Base-by-base conservation (phyloP, 202 grass and related monocot species). In the Brachypodium distachyon region DNA sequence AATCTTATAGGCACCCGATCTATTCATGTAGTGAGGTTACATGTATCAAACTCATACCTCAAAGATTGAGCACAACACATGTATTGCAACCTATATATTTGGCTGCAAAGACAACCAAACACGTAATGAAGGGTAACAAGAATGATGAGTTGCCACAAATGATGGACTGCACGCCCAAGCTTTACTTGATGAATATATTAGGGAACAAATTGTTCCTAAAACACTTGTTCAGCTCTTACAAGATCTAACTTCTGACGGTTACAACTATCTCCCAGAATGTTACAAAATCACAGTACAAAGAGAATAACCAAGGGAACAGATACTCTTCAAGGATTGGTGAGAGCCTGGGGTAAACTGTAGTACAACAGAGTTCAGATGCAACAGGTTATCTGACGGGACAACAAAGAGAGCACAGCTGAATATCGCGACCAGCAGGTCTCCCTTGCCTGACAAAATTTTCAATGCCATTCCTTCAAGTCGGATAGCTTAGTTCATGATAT, bases 391-490 rank as follows among this genome's bases (percentile, higher is more conserved):
- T 18, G 1, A 19, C 21, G 14, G 26, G 9, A 11, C 9, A 53
- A 36, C 8, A 38, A n/a, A 14, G 19, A 36, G 33, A 54, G 34
- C 10, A 33, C 13, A 51, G 53, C 21, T 22, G 42, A 81, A 34
- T 17, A 59, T 72, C 40, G 3, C 67, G 22, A 60, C 68, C 61
- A 75, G 37, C 19, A 31, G 21, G 22, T 46, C 12, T 37, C n/a
- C 74, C 39, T 12, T 9, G 14, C 32, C 37, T 80, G 48, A 36
- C 76, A 76, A 88, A 83, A n/a, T 82, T 68, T 54, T 33, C 17
- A 8, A 16, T 41, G 27, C 58, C 67, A 54, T 31, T 70, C 74
- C 47, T 25, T 68, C 52, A 32, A 59, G 68, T 39, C 70, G 62
- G 53, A 75, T 52, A 76, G 33, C 61, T 85, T 58, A 74, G 55